Evolutionary conservation across 2,329 filamentous ascomycete genomes (phyloP).

Genomic region (Davidsoniella neocaledoniae): DNA sequence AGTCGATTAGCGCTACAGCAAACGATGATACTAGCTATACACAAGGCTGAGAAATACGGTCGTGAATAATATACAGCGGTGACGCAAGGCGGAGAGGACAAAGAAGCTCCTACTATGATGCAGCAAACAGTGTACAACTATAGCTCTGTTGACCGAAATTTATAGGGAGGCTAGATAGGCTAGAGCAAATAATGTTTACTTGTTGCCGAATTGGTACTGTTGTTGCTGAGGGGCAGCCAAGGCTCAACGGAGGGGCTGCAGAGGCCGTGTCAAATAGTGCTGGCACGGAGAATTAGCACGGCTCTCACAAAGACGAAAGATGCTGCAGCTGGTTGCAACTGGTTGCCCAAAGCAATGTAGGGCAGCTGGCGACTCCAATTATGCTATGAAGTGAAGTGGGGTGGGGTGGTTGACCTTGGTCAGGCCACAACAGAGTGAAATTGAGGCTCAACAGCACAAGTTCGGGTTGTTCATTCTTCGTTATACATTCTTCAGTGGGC

Average conservation of each 20-base stretch:
- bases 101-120: background rate
- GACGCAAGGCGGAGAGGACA: slow-evolving; percentile 1
- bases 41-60: background rate
- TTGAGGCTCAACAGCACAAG: background rate
- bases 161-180: background rate
- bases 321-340: slow-evolving; percentile 1
- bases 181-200: background rate
- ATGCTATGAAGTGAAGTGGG: background rate
- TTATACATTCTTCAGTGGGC: background rate
- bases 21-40: background rate
- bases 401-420: background rate
- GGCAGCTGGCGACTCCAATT: background rate
- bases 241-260: background rate
- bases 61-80: background rate
- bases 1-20: background rate
- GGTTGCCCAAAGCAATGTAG: background rate
- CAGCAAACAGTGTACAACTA: too few species aligned
- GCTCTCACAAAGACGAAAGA: too few species aligned
- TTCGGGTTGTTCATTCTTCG: background rate
- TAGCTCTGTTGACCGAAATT: too few species aligned
- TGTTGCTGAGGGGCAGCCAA: slow-evolving; percentile 6
- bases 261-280: background rate
- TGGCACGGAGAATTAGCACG: too few species aligned
- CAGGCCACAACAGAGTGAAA: background rate
- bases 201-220: slow-evolving; percentile 1